Base-by-base conservation (phyloP, 2,329 filamentous ascomycete genomes). In the Nigrospora oryzae region DNA sequence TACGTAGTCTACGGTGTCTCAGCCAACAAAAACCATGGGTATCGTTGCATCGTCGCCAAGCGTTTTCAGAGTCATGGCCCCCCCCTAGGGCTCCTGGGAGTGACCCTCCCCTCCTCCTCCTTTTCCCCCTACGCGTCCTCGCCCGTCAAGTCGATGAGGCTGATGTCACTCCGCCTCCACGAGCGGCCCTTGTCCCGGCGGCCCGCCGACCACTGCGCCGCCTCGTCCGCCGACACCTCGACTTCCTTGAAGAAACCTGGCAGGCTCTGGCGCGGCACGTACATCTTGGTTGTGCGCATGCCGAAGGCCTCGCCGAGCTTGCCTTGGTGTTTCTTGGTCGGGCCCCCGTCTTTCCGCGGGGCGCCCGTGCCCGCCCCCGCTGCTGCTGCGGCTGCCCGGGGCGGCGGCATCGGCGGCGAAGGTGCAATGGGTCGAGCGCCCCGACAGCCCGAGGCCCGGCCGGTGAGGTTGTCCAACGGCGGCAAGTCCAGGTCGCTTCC, bases 211-310 rank as follows among this genome's bases (percentile, higher is more conserved):
- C 32, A 5, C 45, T 34, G 51, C 14, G 56, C 56, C 2, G 53
- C 60, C 28, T 63, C 57, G 17, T 58, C 58, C 14, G 49, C 51
- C 37, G 44, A 48, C 33, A 62, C 50, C 14, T 63, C 60, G 15
- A 63, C 36, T 41, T 63, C 67, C 23, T 58, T 53, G 49, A 68
- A 65, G 53, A 68, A 72, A 3, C 69, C 69, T 6, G 54, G 53
- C 13, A 55, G 55, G 38, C 64, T 65, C 23, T 54, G 55, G 36
- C 61, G 61, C 12, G 68, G 65, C 33, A 67, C 51, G 47, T 67
- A 60, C 12, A 69, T 48, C 47, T 64, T 70, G 49, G 68, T 71
- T 53, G 35, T 57, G 23, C 47, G 40, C 35, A 46, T 51, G 11
- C 40, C 43, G 42, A 55, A 51, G 6, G 44, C 36, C 32, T 46